Percentiles rank a stretch among this genome's conserved stretches.
Evolutionary conservation across 148 eudicot species (phyloP).

Genomic region (Rhododendron simsii): DNA sequence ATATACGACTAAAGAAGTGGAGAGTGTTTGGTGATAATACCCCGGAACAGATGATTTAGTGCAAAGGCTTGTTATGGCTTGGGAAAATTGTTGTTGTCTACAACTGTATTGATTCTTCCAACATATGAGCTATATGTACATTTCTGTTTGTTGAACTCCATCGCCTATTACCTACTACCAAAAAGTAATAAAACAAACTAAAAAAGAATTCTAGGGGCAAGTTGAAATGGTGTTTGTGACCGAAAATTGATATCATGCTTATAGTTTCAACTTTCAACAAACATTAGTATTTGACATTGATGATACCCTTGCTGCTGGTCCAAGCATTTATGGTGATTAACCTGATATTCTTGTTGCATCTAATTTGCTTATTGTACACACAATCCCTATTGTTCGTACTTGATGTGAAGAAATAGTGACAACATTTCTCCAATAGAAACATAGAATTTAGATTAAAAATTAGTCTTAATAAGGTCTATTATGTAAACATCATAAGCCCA

Average conservation of each 20-base stretch:
- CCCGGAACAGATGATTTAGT: too few species aligned
- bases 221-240: neutral
- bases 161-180: neutral
- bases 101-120: slow-evolving; percentile 47
- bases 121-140: neutral
- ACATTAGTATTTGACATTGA: neutral
- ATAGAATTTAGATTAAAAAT: too few species aligned
- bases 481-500: too few species aligned
- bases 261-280: neutral
- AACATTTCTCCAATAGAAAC: neutral
- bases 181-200: neutral
- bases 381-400: neutral
- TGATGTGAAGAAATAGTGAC: slow-evolving; percentile 1
- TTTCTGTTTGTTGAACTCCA: neutral
- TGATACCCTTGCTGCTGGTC: neutral
- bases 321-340: neutral
- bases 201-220: neutral
- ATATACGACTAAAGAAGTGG: too few species aligned
- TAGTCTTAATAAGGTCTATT: too few species aligned
- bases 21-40: too few species aligned
- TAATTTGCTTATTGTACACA: neutral
- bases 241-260: neutral
- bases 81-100: slow-evolving; percentile 94
- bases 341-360: neutral
- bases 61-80: too few species aligned